These are phyloP conservation scores for Cystofilobasidium ferigula DNA, from an alignment of 768 basidiomycete species.

Conservation along the genomic window DNA sequence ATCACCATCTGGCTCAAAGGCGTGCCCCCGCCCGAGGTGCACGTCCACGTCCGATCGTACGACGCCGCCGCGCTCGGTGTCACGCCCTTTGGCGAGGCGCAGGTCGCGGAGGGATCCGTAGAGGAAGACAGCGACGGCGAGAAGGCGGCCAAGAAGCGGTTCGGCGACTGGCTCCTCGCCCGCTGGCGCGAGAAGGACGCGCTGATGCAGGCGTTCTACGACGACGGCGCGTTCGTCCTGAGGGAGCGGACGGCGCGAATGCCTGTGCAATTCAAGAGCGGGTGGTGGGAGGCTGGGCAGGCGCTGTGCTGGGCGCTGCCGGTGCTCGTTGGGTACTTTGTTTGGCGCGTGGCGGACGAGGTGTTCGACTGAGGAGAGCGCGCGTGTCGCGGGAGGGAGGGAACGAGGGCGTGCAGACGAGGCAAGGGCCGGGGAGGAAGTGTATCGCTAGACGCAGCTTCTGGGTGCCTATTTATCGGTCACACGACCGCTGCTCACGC, in stretches of 20 bases:
- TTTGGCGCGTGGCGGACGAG: neutral
- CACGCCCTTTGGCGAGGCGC: neutral
- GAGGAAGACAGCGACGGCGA: conserved; percentile 34
- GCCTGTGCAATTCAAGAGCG: conserved; percentile 26
- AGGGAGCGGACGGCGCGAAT: conserved; percentile 26
- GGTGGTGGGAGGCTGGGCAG: neutral
- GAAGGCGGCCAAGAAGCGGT: conserved; percentile 43
- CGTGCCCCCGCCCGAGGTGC: conserved; percentile 69
- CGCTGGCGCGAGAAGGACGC: conserved; percentile 80
- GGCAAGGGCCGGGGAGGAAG: neutral
- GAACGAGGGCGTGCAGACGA: too few relatives aligned
- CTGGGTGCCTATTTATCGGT: too few relatives aligned
- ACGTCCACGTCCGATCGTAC: conserved; percentile 76
- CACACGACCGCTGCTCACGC: too few relatives aligned
- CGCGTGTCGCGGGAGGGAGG: neutral
- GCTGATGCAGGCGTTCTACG: conserved; percentile 56
- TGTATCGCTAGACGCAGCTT: too few relatives aligned
- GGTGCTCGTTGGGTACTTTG: neutral
- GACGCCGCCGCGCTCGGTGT: conserved; percentile 35
- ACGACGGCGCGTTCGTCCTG: conserved; percentile 44
- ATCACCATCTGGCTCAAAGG: conserved; percentile 75
- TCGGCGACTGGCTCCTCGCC: conserved; percentile 71
- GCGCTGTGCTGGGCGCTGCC: neutral
- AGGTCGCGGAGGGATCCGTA: neutral
- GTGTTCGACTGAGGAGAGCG: neutral